Percentiles rank a stretch among this genome's conserved stretches.
Conservation (phyloP, 345 rosid genomes). For the Schrenkiella parvula region DNA sequence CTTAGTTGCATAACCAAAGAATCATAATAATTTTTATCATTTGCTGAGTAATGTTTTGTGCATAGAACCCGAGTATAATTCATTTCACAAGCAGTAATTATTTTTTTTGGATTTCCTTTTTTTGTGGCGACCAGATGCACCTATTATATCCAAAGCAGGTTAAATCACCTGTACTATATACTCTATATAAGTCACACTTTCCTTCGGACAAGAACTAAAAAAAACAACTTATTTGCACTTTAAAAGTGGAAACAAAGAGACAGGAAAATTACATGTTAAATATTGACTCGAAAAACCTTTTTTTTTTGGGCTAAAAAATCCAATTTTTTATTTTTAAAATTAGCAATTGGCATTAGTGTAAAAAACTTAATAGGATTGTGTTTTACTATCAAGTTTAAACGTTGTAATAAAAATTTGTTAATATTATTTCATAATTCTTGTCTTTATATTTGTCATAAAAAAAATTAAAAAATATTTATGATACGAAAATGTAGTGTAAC, state of each 20-base stretch:
- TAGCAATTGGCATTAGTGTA: neutral
- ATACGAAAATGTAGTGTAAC: neutral
- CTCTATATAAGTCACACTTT: neutral
- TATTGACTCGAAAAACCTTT: neutral
- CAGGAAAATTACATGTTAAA: neutral
- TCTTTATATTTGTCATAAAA: neutral
- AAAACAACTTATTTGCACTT: neutral
- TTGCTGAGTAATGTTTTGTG: slow-evolving; percentile 26
- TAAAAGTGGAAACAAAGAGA: neutral
- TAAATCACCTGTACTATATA: neutral
- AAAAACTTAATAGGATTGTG: neutral
- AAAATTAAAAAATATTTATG: neutral
- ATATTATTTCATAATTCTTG: neutral
- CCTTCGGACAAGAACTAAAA: neutral
- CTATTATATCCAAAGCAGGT: neutral
- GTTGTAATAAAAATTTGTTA: neutral
- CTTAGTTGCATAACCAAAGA: slow-evolving; percentile 33
- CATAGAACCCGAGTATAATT: slow-evolving; percentile 19
- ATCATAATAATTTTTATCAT: neutral
- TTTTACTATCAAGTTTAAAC: neutral
- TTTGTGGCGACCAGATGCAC: neutral
- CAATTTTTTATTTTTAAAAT: too few species aligned
- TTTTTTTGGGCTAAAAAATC: too few species aligned
- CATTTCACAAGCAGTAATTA: slow-evolving; percentile 15
- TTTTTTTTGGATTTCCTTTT: slow-evolving; percentile 3